Evolutionary conservation across 2,329 filamentous ascomycete species (phyloP).

Genomic region (Phaeosphaeriaceae sp.): DNA sequence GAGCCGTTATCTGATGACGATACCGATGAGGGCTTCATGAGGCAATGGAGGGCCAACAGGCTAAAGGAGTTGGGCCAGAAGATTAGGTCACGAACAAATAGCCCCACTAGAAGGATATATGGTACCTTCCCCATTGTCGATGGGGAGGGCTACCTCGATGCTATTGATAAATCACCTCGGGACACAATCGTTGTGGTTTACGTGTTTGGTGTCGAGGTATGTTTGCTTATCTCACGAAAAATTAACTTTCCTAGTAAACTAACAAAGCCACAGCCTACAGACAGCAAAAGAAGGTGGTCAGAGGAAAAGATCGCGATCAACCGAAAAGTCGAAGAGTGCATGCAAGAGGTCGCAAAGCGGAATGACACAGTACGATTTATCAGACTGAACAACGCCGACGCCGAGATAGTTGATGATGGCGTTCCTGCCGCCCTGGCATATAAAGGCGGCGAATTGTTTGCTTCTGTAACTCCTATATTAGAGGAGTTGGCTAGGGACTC

Average conservation of each 20-base stretch:
- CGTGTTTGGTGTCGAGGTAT: slow-evolving; percentile 86
- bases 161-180: slow-evolving; percentile 84
- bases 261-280: slow-evolving; percentile 66
- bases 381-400: slow-evolving; percentile 88
- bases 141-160: slow-evolving; percentile 91
- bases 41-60: slow-evolving; percentile 82
- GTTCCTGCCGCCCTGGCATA: slow-evolving; percentile 91
- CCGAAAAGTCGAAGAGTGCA: slow-evolving; percentile 76
- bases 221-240: slow-evolving; percentile 41
- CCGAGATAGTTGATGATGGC: slow-evolving; percentile 89
- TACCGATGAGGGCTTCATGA: slow-evolving; percentile 81
- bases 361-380: slow-evolving; percentile 81
- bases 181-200: slow-evolving; percentile 91
- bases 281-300: too few species aligned
- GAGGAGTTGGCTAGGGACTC: slow-evolving; percentile 76
- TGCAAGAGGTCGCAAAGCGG: slow-evolving; percentile 74
- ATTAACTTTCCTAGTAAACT: background rate
- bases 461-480: slow-evolving; percentile 84
- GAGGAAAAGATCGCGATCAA: too few species aligned
- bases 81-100: slow-evolving; percentile 68
- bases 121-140: slow-evolving; percentile 85
- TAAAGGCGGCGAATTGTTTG: slow-evolving; percentile 86
- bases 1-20: slow-evolving; percentile 57
- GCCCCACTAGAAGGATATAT: slow-evolving; percentile 77
- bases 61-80: slow-evolving; percentile 73